A percentile compares a stretch with the other conserved stretches of the same genome.
Evolutionary conservation across 768 basidiomycete species (phyloP).

Genomic region (Kondoa malvinella): DNA sequence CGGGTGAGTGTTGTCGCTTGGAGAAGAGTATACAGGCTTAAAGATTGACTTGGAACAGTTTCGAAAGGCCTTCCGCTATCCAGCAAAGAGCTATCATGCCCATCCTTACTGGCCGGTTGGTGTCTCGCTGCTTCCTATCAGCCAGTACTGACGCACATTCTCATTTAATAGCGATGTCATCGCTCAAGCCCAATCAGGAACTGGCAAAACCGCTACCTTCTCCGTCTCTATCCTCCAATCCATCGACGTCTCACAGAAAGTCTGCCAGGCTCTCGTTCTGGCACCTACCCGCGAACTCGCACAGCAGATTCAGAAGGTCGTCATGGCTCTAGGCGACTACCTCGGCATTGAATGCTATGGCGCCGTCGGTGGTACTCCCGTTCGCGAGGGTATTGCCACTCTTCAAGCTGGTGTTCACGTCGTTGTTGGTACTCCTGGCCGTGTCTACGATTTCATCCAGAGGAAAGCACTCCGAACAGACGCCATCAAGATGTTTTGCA

Average conservation of each 20-base stretch:
- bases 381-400: constrained; percentile 93
- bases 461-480: constrained; percentile 78
- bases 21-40: background rate
- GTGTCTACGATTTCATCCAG: constrained; percentile 98
- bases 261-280: constrained; percentile 88
- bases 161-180: constrained; percentile 94
- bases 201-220: constrained; percentile 98
- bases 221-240: constrained; percentile 95
- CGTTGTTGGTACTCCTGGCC: constrained; percentile 89
- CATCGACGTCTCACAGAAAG: constrained; percentile 84
- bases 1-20: constrained; percentile 43
- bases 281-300: constrained; percentile 98
- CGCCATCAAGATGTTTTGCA: constrained; percentile 93
- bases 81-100: constrained; percentile 96
- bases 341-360: constrained; percentile 99
- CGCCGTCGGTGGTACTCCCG: constrained; percentile 91
- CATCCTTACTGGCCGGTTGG: constrained; percentile 42
- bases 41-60: constrained; percentile 30
- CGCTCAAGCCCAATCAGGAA: constrained; percentile 96
- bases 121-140: no score
- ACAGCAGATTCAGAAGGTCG: constrained; percentile 95
- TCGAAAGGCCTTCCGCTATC: constrained; percentile 96
- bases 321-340: constrained; percentile 90
- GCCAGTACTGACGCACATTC: no score
- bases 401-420: constrained; percentile 95